A percentile compares a stretch with the other conserved stretches of the same genome.
Evolutionary conservation across 805 yeast genomes (phyloP).

Genomic region (Teunomyces funiuensis): DNA sequence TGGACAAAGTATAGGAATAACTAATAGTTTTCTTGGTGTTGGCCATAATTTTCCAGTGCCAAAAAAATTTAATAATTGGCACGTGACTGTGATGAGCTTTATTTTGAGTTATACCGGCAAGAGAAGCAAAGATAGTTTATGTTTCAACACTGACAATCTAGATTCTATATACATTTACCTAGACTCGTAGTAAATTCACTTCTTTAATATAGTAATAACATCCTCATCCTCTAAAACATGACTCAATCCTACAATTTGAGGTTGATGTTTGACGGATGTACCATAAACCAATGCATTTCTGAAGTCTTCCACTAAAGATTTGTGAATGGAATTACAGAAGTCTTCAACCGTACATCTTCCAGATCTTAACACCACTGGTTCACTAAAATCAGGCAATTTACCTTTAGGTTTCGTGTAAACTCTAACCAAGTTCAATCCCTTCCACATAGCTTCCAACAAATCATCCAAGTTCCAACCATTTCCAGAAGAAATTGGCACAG

Average conservation of each 20-base stretch:
- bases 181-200: conserved; percentile 27
- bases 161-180: background rate
- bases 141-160: too few relatives aligned
- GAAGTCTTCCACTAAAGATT: conserved; percentile 89
- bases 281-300: conserved; percentile 93
- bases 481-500: conserved; percentile 95
- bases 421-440: conserved; percentile 81
- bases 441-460: conserved; percentile 94
- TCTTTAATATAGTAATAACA: conserved; percentile 91
- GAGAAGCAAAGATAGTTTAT: background rate
- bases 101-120: background rate
- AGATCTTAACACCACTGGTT: conserved; percentile 88
- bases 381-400: conserved; percentile 85
- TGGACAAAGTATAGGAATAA: background rate
- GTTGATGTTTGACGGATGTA: conserved; percentile 94
- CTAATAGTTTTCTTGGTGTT: background rate
- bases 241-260: conserved; percentile 87
- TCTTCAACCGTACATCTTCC: conserved; percentile 87
- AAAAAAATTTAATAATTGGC: background rate
- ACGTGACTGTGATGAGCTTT: conserved; percentile 7
- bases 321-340: conserved; percentile 95
- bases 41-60: conserved; percentile 1
- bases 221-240: conserved; percentile 93
- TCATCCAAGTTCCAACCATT: conserved; percentile 97
- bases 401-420: conserved; percentile 98